A percentile compares a stretch with the other conserved stretches of the same genome.
These are phyloP conservation scores for Ophiosphaerella narmari DNA, from an alignment of 2,329 filamentous ascomycete species.

Conservation along the genomic window DNA sequence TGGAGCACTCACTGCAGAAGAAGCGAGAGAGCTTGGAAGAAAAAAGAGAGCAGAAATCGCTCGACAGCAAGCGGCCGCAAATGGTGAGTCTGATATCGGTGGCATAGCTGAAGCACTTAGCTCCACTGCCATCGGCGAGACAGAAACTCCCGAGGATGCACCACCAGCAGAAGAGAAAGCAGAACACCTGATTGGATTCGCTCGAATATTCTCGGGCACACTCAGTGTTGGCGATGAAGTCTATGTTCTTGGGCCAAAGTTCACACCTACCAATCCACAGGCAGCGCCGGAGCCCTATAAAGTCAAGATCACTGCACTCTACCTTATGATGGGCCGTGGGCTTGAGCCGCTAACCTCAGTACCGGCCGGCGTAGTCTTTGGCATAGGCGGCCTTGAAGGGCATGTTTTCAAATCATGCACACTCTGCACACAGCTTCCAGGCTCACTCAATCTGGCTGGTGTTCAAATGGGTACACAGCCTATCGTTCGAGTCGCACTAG, in stretches of 20 bases:
- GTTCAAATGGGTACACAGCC: constrained; percentile 80
- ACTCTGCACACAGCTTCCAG: constrained; percentile 83
- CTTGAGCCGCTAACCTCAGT: constrained; percentile 82
- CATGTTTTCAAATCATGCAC: constrained; percentile 96
- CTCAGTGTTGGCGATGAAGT: constrained; percentile 87
- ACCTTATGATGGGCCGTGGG: constrained; percentile 93
- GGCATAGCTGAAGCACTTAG: constrained; percentile 64
- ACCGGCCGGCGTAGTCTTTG: constrained; percentile 92
- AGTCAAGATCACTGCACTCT: constrained; percentile 83
- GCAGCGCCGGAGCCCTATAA: constrained; percentile 75
- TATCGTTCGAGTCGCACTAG: constrained; percentile 94
- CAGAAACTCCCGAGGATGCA: constrained; percentile 38
- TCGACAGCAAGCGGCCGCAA: constrained; percentile 68
- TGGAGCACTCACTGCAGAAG: constrained; percentile 77
- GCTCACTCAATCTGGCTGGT: constrained; percentile 87
- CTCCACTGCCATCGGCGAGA: constrained; percentile 58
- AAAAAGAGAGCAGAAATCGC: constrained; percentile 90
- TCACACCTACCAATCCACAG: constrained; percentile 78
- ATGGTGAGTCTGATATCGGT: constrained; percentile 54
- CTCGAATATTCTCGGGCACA: constrained; percentile 88
- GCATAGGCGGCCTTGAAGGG: constrained; percentile 88
- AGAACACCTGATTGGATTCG: constrained; percentile 93
- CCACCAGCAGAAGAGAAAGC: constrained; percentile 68
- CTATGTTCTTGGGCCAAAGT: constrained; percentile 92
- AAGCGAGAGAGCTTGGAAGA: constrained; percentile 84